A percentile compares a stretch with the other conserved stretches of the same genome.
Conservation (phyloP, 2,329 filamentous ascomycete species). For the Aspergillus felis region DNA sequence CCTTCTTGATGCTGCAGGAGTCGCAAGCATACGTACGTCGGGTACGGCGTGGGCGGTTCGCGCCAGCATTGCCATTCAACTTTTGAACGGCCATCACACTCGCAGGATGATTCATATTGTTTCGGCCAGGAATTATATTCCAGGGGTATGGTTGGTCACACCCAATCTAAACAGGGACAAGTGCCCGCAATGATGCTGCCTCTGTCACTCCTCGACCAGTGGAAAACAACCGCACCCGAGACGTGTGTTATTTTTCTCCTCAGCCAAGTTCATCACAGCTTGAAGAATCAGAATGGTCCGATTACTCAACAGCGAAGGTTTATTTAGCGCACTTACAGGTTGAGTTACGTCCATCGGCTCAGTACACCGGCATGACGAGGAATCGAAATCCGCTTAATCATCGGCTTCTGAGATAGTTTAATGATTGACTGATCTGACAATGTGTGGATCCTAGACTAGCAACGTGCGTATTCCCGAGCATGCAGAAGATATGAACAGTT, state of each 20-base stretch:
- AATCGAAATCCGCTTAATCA: neutral
- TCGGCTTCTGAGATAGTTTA: neutral
- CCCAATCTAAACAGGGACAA: neutral
- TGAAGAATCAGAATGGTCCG: neutral
- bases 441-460: too few species aligned
- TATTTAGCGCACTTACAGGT: neutral
- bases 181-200: neutral
- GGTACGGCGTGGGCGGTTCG: slow-evolving; percentile 1
- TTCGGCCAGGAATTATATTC: neutral
- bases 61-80: neutral
- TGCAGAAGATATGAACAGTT: neutral
- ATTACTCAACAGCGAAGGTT: neutral
- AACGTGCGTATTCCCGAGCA: too few species aligned
- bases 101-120: neutral
- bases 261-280: too few species aligned
- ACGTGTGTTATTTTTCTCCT: too few species aligned
- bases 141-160: neutral
- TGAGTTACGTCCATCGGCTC: neutral
- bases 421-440: neutral
- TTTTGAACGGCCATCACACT: neutral
- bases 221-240: neutral
- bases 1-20: slow-evolving; percentile 6
- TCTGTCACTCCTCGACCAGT: neutral
- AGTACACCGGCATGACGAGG: neutral
- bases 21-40: slow-evolving; percentile 3